These are phyloP conservation scores for Phyllosticta ampelicida DNA, from an alignment of 2,329 filamentous ascomycete genomes.

Conservation along the genomic window DNA sequence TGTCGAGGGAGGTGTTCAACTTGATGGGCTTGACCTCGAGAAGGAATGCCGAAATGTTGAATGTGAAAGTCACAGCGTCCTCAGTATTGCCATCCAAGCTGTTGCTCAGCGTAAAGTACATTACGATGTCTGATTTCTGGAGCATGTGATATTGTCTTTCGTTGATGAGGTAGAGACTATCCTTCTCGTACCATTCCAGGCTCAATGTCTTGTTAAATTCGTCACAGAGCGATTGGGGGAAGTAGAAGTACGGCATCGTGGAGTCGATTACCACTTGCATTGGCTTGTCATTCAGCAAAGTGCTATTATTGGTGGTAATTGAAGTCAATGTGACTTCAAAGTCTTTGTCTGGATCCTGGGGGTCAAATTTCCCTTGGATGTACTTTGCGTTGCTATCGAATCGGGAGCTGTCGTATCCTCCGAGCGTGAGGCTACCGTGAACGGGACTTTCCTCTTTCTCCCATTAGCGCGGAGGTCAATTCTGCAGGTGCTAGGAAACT, in stretches of 20 bases:
- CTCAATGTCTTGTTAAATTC: constrained; percentile 25
- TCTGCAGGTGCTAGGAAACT: background rate
- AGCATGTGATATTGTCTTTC: too few relatives aligned
- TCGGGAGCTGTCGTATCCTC: constrained; percentile 29
- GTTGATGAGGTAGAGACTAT: constrained; percentile 23
- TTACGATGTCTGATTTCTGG: too few relatives aligned
- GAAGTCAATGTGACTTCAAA: background rate
- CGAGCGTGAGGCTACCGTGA: constrained; percentile 27
- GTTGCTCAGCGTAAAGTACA: too few relatives aligned
- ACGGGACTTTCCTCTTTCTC: constrained; percentile 13
- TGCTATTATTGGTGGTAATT: background rate
- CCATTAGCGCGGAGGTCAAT: background rate
- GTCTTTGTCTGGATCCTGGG: background rate
- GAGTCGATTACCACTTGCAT: constrained; percentile 45
- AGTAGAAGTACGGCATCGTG: constrained; percentile 23
- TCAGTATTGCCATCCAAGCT: too few relatives aligned
- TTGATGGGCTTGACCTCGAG: too few relatives aligned
- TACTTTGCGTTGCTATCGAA: constrained; percentile 14
- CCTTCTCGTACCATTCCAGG: constrained; percentile 19
- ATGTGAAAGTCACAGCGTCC: background rate
- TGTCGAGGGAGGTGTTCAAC: too few relatives aligned
- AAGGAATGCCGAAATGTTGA: constrained; percentile 16
- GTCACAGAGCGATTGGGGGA: constrained; percentile 22
- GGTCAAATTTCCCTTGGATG: constrained; percentile 15
- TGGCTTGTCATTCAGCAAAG: background rate